These are phyloP conservation scores for Starmerella potacharoeniae DNA, from an alignment of 805 yeast genomes.

Conservation along the genomic window DNA sequence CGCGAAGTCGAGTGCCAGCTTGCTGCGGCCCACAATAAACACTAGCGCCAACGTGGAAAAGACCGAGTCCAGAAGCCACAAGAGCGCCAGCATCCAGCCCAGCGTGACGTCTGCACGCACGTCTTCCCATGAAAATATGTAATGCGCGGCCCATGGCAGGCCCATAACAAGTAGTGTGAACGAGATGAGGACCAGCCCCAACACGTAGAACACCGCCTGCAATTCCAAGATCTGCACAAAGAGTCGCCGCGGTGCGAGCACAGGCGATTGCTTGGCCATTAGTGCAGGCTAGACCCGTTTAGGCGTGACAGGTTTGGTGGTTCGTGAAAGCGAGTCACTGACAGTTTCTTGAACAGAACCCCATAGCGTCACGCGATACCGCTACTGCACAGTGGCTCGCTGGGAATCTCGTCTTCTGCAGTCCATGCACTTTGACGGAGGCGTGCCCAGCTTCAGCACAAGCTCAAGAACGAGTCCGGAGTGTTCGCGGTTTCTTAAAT, in stretches of 20 bases:
- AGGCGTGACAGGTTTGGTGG: background rate
- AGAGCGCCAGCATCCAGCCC: constrained; percentile 59
- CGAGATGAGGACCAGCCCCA: constrained; percentile 57
- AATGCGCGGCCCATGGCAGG: constrained; percentile 48
- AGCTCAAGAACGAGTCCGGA: no score
- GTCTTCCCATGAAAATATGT: constrained; percentile 74
- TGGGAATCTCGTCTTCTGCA: no score
- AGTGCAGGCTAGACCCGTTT: background rate
- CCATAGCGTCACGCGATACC: no score
- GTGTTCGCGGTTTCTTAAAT: no score
- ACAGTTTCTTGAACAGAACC: no score
- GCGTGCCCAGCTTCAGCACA: no score
- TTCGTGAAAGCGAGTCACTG: background rate
- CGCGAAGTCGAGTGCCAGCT: constrained; percentile 93
- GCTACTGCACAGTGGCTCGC: no score
- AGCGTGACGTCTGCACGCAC: constrained; percentile 64
- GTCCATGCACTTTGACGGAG: no score
- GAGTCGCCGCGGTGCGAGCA: constrained; percentile 47
- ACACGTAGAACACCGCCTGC: constrained; percentile 65
- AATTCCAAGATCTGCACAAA: constrained; percentile 63
- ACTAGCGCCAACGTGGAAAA: constrained; percentile 77
- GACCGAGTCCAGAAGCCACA: constrained; percentile 79
- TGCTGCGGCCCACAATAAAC: constrained; percentile 80
- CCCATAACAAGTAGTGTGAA: constrained; percentile 61
- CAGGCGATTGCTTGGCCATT: constrained; percentile 30